Conservation (phyloP, 371 early-diverging fungal genomes). For the Apophysomyces elegans region DNA sequence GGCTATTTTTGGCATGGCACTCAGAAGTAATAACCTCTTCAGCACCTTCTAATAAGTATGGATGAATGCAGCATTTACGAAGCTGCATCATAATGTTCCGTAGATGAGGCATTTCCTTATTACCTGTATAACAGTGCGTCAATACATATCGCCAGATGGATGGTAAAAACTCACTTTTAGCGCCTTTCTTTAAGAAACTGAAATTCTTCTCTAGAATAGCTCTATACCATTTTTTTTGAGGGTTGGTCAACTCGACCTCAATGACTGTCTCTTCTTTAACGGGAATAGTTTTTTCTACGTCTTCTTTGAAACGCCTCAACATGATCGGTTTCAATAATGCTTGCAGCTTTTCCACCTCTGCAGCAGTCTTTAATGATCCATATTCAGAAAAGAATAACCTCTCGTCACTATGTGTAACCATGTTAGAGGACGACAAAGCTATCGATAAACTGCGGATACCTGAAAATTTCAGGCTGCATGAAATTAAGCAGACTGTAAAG, state of each 20-base stretch:
- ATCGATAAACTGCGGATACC: slow-evolving; percentile 26
- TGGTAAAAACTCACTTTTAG: slow-evolving; percentile 37
- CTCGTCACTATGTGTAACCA: slow-evolving; percentile 49
- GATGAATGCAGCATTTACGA: slow-evolving; percentile 87
- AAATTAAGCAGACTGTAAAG: slow-evolving; percentile 91
- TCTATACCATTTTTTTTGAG: slow-evolving; percentile 84
- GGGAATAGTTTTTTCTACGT: slow-evolving; percentile 83
- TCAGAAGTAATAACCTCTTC: slow-evolving; percentile 81
- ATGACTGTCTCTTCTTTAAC: slow-evolving; percentile 87
- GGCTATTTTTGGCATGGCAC: slow-evolving; percentile 53
- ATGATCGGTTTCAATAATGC: slow-evolving; percentile 70
- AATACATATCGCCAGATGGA: not conserved
- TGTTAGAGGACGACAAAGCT: not conserved
- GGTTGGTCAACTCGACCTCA: slow-evolving; percentile 79
- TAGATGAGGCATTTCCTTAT: slow-evolving; percentile 63
- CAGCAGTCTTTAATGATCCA: slow-evolving; percentile 70
- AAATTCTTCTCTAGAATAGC: slow-evolving; percentile 90
- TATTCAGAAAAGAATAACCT: slow-evolving; percentile 75
- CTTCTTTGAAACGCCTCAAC: slow-evolving; percentile 79
- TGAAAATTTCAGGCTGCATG: slow-evolving; percentile 80
- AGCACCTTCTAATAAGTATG: slow-evolving; percentile 81
- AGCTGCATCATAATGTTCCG: slow-evolving; percentile 73
- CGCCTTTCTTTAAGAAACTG: slow-evolving; percentile 70
- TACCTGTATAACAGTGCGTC: slow-evolving; percentile 22
- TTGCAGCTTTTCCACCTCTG: slow-evolving; percentile 77